Conservation (phyloP, 768 basidiomycete genomes). For the Cyathus striatus region DNA sequence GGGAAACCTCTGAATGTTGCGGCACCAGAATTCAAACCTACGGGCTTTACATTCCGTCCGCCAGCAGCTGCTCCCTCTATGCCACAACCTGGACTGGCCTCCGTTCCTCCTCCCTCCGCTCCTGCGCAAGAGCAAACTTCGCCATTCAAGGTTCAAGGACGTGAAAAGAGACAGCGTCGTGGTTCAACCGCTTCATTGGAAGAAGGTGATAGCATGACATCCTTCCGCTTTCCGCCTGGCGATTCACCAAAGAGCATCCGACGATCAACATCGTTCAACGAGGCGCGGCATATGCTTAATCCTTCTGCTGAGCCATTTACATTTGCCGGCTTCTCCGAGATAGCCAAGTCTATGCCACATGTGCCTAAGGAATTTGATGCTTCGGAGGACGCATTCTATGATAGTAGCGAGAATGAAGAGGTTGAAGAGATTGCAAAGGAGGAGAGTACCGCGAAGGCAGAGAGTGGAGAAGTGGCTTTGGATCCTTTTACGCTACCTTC, state of each 20-base stretch:
- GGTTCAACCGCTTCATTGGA: conserved; percentile 38
- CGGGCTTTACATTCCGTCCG: conserved; percentile 71
- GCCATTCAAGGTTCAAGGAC: conserved; percentile 56
- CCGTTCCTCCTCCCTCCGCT: conserved; percentile 3
- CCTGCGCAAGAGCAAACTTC: conserved; percentile 26
- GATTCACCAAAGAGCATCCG: conserved; percentile 47
- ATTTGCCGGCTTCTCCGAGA: conserved; percentile 57
- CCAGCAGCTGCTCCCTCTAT: conserved; percentile 63
- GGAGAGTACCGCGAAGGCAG: conserved; percentile 29
- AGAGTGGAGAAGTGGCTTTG: conserved; percentile 15
- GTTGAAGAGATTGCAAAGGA: conserved; percentile 19
- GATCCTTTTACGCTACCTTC: conserved; percentile 22
- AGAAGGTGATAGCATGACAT: conserved; percentile 63
- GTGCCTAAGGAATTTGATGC: conserved; percentile 18
- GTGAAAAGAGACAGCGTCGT: conserved; percentile 74
- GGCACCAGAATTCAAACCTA: conserved; percentile 79
- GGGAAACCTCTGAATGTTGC: conserved; percentile 74
- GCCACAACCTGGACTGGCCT: conserved; percentile 18
- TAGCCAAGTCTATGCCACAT: conserved; percentile 23
- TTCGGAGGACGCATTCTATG: conserved; percentile 6
- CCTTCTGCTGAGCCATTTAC: conserved; percentile 57
- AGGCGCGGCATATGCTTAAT: conserved; percentile 25
- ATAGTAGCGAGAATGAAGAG: conserved; percentile 10
- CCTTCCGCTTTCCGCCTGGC: conserved; percentile 70
- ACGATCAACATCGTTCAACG: conserved; percentile 27